Base-by-base conservation (phyloP, 768 basidiomycete species). In the Neoboletus subvelutipes region DNA sequence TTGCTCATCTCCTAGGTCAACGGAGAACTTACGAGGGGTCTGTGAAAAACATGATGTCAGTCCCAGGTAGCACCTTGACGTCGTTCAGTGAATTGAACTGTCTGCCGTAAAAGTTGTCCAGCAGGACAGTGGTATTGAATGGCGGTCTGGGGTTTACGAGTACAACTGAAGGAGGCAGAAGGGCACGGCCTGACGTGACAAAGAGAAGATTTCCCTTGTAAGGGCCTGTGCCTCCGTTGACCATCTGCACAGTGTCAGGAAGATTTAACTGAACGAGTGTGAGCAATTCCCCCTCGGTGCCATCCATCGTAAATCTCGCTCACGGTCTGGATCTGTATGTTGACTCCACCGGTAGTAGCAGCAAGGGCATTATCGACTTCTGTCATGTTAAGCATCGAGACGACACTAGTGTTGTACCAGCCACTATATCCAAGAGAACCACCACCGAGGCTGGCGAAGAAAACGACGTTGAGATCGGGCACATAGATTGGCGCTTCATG, bases 81-180 rank as follows among this genome's bases (percentile, higher is more conserved):
- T 94, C 90, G 67, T 92, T 90, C 49, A 92, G 68, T 1, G 90
- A 90, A 71, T 88, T 91, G 73, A 91, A 93, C 61, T 90, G 89
- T 3, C 88, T 76, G 2, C 90, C 90, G 63, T 82, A 88, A 71
- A 80, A 90, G 73, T 91, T 92, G 71, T 92, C 87, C 57, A 92
- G 70, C 17, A 92, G 69, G 31, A 88, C 45, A 0, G 86, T 90
- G 8, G 80, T 73, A 54, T 90, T 87, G 71, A 84, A 77, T 0
- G 89, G 89, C 9, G 80, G 66, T 4, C 64, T 66, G 0, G 88
- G 87, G 66, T 89, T 83, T 48, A 90, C 83, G 26, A 87, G 78
- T 0, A 78, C 83, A 26, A 91, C 65, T 4, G 82, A 82, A 20
- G 88, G 82, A 9, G 88, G 85, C 6, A 79, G 72, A 24, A 77